Conservation (phyloP, 768 basidiomycete genomes). For the Tylopilus rubrobrunneus region DNA sequence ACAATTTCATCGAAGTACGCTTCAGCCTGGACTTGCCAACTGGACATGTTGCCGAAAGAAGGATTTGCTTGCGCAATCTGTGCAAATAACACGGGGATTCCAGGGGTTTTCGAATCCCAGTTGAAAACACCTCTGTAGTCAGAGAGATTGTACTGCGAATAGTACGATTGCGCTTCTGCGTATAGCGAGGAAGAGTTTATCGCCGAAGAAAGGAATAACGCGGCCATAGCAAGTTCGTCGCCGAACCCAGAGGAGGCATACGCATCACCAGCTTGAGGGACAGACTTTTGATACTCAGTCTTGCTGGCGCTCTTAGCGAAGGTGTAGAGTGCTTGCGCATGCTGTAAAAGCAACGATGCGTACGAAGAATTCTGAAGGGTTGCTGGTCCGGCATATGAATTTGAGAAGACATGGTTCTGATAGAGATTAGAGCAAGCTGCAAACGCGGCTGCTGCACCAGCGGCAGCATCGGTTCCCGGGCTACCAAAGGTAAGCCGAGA, state of each 20-base stretch:
- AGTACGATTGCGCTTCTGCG: constrained; percentile 60
- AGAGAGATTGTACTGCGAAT: constrained; percentile 50
- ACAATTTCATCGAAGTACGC: constrained; percentile 71
- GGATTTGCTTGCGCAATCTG: constrained; percentile 65
- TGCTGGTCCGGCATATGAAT: constrained; percentile 54
- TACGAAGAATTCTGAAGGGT: constrained; percentile 73
- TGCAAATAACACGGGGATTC: constrained; percentile 67
- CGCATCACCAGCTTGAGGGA: constrained; percentile 56
- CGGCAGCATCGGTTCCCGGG: constrained; percentile 89
- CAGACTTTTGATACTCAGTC: constrained; percentile 64
- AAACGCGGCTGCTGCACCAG: constrained; percentile 82
- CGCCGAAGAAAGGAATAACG: constrained; percentile 71
- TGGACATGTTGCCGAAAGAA: constrained; percentile 51
- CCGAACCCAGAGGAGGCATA: constrained; percentile 72
- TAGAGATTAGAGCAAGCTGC: constrained; percentile 84
- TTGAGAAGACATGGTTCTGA: constrained; percentile 52
- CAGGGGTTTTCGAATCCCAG: constrained; percentile 86
- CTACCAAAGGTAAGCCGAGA: constrained; percentile 21
- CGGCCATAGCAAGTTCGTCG: constrained; percentile 75
- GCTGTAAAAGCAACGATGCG: constrained; percentile 60
- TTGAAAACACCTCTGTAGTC: constrained; percentile 65
- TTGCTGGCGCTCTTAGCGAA: constrained; percentile 70
- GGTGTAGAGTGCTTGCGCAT: constrained; percentile 70
- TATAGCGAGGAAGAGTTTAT: constrained; percentile 58
- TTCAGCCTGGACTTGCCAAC: constrained; percentile 72